Base-by-base conservation (phyloP, 768 basidiomycete species). In the Rhizopogon vinicolor region DNA sequence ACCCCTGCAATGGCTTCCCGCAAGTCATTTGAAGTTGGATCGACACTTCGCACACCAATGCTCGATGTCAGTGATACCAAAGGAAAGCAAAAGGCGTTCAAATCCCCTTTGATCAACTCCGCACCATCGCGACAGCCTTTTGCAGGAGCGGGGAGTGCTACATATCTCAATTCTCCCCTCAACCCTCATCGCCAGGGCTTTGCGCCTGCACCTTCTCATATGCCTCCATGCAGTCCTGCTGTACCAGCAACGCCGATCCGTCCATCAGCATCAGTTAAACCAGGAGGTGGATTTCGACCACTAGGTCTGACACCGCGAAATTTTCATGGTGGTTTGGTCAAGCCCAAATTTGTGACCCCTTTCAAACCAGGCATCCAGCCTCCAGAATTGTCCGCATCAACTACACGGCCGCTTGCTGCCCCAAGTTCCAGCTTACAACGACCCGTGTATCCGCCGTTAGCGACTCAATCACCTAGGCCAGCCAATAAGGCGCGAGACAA, bases 351-450 rank as follows among this genome's bases (percentile, higher is more conserved):
- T 57, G 68, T 78, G 7, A 86, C 85, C 1, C 85, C 85, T 0
- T 87, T 88, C 65, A 88, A 86, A 62, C 52, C 67, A 5, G 79
- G 78, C 28, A 72, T 79, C 72, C 72, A 70, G 58, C 78, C 79
- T 44, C 73, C 72, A 39, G 74, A 78, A 25, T 35, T 51, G 16
- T 46, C 22, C 13, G 16, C 52, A 40, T 45, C 44, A 33, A 39
- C 46, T 12, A 31, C 22, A 16, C 42, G 50, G 18, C 22, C 57
- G 22, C 18, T 43, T 33, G 52, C 55, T 4, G 51, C 61, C 8
- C 22, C 55, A 2, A 37, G 35, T 37, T 5, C 19, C 48, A 37
- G 19, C 33, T 49, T 49, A 49, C 33, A 49, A 28, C 59, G 44
- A 33, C 63, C 65, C 31, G 41, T 61, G 40, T 70, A 69, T 57